These are phyloP conservation scores for Turritis glabra DNA, from an alignment of 345 rosid species.

Conservation along the genomic window DNA sequence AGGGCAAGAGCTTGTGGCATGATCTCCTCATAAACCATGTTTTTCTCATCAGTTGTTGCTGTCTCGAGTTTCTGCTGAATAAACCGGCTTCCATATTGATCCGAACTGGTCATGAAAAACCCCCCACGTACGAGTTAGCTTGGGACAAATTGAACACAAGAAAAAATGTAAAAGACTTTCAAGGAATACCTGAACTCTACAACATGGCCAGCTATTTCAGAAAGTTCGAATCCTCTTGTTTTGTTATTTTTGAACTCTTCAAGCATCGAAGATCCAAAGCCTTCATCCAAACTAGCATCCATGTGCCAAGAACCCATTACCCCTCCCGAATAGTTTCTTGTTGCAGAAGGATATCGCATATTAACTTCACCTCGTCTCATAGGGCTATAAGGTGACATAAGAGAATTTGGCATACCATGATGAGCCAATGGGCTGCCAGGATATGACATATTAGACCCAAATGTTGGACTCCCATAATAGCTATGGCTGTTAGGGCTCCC, in stretches of 20 bases:
- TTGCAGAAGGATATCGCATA: constrained; percentile 53
- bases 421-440: constrained; percentile 66
- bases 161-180: neutral
- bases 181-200: constrained; percentile 67
- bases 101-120: constrained; percentile 48
- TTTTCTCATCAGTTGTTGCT: constrained; percentile 76
- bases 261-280: constrained; percentile 60
- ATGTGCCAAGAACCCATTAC: constrained; percentile 61
- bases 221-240: constrained; percentile 63
- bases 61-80: constrained; percentile 98
- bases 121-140: neutral
- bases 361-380: constrained; percentile 53
- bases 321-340: constrained; percentile 57
- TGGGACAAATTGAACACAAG: neutral
- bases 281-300: constrained; percentile 53
- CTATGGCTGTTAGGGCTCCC: constrained; percentile 58
- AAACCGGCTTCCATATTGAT: constrained; percentile 93
- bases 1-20: constrained; percentile 79
- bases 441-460: constrained; percentile 59
- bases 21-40: constrained; percentile 86
- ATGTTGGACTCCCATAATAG: constrained; percentile 56
- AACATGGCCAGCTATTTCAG: constrained; percentile 69
- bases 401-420: constrained; percentile 57
- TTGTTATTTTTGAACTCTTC: constrained; percentile 78
- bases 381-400: constrained; percentile 59